These are phyloP conservation scores for Alternaria burnsii DNA, from an alignment of 2,329 filamentous ascomycete species.

Conservation along the genomic window DNA sequence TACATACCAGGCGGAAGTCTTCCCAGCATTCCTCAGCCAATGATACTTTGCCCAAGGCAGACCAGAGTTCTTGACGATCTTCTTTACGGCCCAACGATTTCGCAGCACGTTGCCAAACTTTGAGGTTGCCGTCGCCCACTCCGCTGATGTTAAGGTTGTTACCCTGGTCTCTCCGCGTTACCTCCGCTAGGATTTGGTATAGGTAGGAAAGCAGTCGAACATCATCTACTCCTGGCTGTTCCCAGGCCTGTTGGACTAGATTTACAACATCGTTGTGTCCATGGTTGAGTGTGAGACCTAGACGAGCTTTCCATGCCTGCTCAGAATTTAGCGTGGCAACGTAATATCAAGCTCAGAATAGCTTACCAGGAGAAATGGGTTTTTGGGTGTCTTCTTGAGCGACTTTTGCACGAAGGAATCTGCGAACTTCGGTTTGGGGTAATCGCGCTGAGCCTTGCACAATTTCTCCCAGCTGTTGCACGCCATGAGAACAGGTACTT, in stretches of 20 bases:
- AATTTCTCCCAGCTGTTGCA: slow-evolving; percentile 48
- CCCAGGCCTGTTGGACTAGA: slow-evolving; percentile 28
- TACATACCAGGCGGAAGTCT: slow-evolving; percentile 44
- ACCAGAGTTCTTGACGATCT: slow-evolving; percentile 39
- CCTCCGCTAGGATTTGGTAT: slow-evolving; percentile 36
- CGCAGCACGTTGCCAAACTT: slow-evolving; percentile 42
- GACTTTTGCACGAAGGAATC: slow-evolving; percentile 42
- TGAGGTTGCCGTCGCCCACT: slow-evolving; percentile 31
- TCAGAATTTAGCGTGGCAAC: slow-evolving; percentile 7
- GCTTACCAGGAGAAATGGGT: slow-evolving; percentile 47
- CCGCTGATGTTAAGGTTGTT: slow-evolving; percentile 15
- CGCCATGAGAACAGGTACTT: slow-evolving; percentile 34
- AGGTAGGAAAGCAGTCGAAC: slow-evolving; percentile 36
- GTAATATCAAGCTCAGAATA: not conserved
- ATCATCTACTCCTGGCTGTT: slow-evolving; percentile 38
- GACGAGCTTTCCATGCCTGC: slow-evolving; percentile 46
- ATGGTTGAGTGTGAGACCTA: slow-evolving; percentile 29
- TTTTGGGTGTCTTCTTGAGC: slow-evolving; percentile 47
- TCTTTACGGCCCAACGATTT: slow-evolving; percentile 32
- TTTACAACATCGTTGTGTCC: slow-evolving; percentile 18
- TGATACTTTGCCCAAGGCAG: slow-evolving; percentile 37
- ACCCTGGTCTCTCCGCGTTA: slow-evolving; percentile 17
- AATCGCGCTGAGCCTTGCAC: slow-evolving; percentile 41
- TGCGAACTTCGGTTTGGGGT: slow-evolving; percentile 47
- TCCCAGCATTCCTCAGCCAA: slow-evolving; percentile 46